Base-by-base conservation (phyloP, 805 yeast species). In the Ogataea neopini region DNA sequence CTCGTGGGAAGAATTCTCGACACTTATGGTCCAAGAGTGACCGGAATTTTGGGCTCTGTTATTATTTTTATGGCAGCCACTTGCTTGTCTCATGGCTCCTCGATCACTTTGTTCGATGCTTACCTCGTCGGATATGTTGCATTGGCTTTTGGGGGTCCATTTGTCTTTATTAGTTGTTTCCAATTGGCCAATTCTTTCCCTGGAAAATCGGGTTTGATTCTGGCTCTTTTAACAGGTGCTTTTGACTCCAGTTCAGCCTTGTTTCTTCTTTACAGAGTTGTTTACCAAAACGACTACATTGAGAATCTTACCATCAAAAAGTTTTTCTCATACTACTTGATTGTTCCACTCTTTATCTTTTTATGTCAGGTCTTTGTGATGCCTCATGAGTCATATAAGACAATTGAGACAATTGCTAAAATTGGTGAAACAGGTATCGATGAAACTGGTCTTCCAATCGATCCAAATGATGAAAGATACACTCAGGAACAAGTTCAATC, bases 241-340 rank as follows among this genome's bases (percentile, higher is more conserved):
- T 90, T 91, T 62, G 97, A 92, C 66, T 77, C 96, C 0, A 87
- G 96, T 1, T 82, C 95, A n/a, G 97, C 96, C 0, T 75, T 91
- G 40, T 91, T 91, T 61, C 72, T 89, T 56, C 57, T 79, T 9
- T 92, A 90, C 70, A 72, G 96, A 57, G 50, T 89, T 14, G 59
- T 77, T 10, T 90, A 86, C 66, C 81, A 79, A 52, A 50, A 72
- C 50, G 41, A 57, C 19, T 64, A 66, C 44, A 49, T 72, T 42
- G 44, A 62, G 13, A 51, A 66, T 28, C 56, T 85, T 19, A 58
- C 80, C 0, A 60, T 89, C 9, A 62, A 72, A 17, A 70, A 63
- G 33, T 91, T 91, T 65, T 92, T 92, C 71, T 65, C 75, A 11
- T 59, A 64, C 50, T 91, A 87, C 66, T 63, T 88, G 58, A 58